Evolutionary conservation across 306 rosid genomes (phyloP), one percentile per base, ranked within the genome.

Genomic region (Rubus parviflorus): DNA sequence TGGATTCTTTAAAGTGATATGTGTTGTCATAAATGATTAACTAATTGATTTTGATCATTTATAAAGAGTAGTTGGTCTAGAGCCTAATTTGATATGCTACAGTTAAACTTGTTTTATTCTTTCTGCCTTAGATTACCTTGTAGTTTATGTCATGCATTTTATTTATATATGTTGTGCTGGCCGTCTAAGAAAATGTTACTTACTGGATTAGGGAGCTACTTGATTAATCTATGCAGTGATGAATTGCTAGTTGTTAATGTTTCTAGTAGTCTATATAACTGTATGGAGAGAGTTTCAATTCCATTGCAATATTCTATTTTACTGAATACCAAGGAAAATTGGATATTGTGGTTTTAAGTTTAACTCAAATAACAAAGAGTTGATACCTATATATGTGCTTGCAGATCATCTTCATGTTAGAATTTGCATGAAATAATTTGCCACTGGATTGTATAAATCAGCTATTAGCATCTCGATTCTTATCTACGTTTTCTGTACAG

Each of bases 401-500:
- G 60, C 42, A 43, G 16, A 73, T 54, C 4, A 71, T 49, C 67
- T 58, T 48, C 43, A 8, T 79, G 56, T 60, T 38, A 63, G 48
- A 49, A 45, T 37, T 69, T 75, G 72, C n/a, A 56, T 51, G 68
- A 70, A 63, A 71, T 63, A 52, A 48, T 41, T 81, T 56, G 47
- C 42, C 13, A 15, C 22, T 61, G 47, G n/a, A 17, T n/a, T 14
- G 22, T 56, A 52, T 63, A 66, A 40, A 64, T 81, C 68, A 54
- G 45, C 70, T 51, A 83, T 79, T 88, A 82, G 85, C 76, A 48
- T 74, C 37, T 60, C 10, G 25, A 42, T 57, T 40, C 73, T 79
- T 84, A 75, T 72, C 61, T 83, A 70, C 74, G 43, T 74, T 74
- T 84, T 62, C 42, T 78, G 5, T 82, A 74, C 94, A 92, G 99